phyloP scores from a whole-genome alignment of 129 eudicot species.

The Logfia minima region DNA sequence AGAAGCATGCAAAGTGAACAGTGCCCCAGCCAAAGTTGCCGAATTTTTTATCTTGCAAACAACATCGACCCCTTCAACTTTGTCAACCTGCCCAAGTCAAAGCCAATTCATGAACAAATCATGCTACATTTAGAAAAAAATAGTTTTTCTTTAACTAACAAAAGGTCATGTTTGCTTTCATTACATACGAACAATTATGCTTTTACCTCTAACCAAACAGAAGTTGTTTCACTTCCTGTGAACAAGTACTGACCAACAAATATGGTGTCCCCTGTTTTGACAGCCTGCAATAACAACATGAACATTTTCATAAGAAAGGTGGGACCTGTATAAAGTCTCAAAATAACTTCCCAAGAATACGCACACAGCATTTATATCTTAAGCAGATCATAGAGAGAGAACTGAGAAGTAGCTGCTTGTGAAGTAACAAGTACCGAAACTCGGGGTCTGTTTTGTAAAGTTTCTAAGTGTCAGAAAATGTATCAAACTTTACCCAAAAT shows the following conservation, averaged over 20 bases:
- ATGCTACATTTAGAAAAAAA: not conserved
- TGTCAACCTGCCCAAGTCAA: conserved; percentile 56
- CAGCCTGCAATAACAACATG: conserved; percentile 58
- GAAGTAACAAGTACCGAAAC: not conserved
- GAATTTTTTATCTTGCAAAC: conserved; percentile 81
- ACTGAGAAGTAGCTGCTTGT: not conserved
- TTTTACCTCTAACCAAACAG: conserved; percentile 95
- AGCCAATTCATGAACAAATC: conserved; percentile 21
- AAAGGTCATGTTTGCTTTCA: not conserved
- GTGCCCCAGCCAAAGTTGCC: conserved; percentile 76
- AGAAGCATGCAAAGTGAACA: conserved; percentile 81
- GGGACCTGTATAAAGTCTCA: not conserved
- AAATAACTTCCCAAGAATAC: not conserved
- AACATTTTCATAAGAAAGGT: conserved; percentile 13
- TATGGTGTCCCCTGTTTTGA: conserved; percentile 88
- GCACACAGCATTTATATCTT: not conserved
- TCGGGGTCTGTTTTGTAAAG: not conserved
- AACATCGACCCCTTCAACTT: conserved; percentile 64
- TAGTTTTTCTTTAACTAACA: not conserved
- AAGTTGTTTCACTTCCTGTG: conserved; percentile 95
- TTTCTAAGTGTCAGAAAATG: not conserved
- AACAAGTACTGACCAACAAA: conserved; percentile 89
- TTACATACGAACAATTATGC: not conserved
- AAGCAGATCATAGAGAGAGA: not conserved
- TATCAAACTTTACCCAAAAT: not conserved